Evolutionary conservation across 2,329 filamentous ascomycete species (phyloP).

Genomic region (Hirsutella thompsonii): DNA sequence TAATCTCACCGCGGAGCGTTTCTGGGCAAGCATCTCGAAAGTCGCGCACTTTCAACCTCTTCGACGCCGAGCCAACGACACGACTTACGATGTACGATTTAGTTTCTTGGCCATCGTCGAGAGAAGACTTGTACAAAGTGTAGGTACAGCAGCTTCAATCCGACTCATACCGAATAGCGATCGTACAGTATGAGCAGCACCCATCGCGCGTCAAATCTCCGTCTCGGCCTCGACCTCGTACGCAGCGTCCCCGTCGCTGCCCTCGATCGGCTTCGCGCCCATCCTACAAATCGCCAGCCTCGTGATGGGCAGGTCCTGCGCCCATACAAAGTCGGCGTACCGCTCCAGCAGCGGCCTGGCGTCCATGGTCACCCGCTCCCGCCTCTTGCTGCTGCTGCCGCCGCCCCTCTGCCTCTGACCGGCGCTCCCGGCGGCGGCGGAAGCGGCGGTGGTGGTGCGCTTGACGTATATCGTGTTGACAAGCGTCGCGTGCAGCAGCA

Average conservation of each 20-base stretch:
- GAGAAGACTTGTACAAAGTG: too few species aligned
- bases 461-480: conserved; percentile 74
- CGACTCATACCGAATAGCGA: too few species aligned
- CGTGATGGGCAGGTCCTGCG: conserved; percentile 52
- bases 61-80: too few species aligned
- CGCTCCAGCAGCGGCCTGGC: conserved; percentile 40
- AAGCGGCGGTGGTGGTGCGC: too few species aligned
- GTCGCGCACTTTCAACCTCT: too few species aligned
- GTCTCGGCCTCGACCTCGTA: conserved; percentile 43
- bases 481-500: conserved; percentile 75
- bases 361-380: conserved; percentile 35
- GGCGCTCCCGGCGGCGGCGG: too few species aligned
- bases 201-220: conserved; percentile 13
- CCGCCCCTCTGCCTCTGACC: too few species aligned
- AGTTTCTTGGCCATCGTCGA: too few species aligned
- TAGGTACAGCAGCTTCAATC: too few species aligned
- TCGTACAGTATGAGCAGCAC: background rate
- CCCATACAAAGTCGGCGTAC: conserved; percentile 59
- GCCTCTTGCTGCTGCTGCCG: conserved; percentile 14
- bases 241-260: conserved; percentile 33
- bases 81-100: too few species aligned
- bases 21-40: too few species aligned
- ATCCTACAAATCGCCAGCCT: conserved; percentile 71
- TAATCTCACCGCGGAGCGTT: too few species aligned
- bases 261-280: conserved; percentile 58